These are phyloP conservation scores for Canariomyces notabilis DNA, from an alignment of 2,329 filamentous ascomycete genomes.

Conservation along the genomic window DNA sequence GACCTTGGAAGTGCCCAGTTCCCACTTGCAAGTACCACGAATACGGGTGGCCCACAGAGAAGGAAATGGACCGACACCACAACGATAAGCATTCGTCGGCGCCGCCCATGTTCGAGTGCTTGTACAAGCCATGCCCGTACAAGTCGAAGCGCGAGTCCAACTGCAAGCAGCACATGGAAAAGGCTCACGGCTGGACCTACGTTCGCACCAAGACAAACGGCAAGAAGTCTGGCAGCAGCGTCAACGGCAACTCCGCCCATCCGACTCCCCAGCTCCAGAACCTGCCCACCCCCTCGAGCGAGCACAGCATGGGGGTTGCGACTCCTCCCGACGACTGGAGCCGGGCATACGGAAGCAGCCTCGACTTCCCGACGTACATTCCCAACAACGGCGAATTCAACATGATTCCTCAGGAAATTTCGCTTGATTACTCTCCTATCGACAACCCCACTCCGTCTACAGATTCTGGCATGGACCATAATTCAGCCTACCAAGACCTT, in stretches of 20 bases:
- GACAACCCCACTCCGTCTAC: constrained; percentile 49
- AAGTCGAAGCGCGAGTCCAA: constrained; percentile 89
- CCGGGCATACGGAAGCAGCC: constrained; percentile 31
- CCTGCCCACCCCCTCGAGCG: constrained; percentile 58
- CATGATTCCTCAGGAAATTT: constrained; percentile 38
- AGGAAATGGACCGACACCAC: constrained; percentile 91
- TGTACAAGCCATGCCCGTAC: constrained; percentile 80
- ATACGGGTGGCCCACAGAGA: constrained; percentile 93
- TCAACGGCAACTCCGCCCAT: constrained; percentile 40
- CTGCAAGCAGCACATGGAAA: constrained; percentile 85
- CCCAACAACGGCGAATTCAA: constrained; percentile 43
- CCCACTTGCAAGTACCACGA: constrained; percentile 82
- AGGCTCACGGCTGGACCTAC: constrained; percentile 69
- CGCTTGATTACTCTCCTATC: constrained; percentile 40
- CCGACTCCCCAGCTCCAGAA: constrained; percentile 56
- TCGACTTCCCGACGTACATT: constrained; percentile 48
- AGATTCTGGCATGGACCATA: constrained; percentile 39
- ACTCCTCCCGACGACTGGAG: constrained; percentile 53
- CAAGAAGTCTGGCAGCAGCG: constrained; percentile 48
- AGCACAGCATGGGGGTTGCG: constrained; percentile 48
- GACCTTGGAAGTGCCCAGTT: constrained; percentile 88
- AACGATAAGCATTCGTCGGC: constrained; percentile 89
- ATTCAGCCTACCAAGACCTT: constrained; percentile 56
- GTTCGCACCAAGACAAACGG: constrained; percentile 78
- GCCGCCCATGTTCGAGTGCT: constrained; percentile 78